Conservation (phyloP, 1,284 basidiomycete genomes). For the Golubevia pallescens region DNA sequence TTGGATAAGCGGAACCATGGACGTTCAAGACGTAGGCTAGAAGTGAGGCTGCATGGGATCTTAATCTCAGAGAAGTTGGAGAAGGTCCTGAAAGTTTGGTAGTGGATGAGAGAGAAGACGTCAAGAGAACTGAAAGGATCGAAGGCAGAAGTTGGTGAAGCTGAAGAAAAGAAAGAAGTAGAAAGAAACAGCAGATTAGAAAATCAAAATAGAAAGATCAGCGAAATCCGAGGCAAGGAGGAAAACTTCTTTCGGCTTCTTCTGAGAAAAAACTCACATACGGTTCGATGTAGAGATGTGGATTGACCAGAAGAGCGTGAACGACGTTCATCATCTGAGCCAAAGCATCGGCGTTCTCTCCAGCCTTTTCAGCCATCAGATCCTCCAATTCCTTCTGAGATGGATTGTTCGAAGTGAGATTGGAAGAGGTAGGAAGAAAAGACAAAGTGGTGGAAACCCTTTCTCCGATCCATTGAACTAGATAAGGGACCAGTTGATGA, state of each 20-base stretch:
- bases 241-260: too few relatives aligned
- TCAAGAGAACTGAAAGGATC: conserved; percentile 85
- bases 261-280: too few relatives aligned
- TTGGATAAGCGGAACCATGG: conserved; percentile 73
- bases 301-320: conserved; percentile 68
- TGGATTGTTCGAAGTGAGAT: too few relatives aligned
- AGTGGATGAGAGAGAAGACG: conserved; percentile 73
- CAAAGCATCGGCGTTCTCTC: conserved; percentile 3
- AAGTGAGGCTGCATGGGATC: conserved; percentile 70
- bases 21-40: conserved; percentile 76
- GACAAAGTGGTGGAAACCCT: too few relatives aligned
- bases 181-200: background rate
- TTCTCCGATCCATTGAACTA: conserved; percentile 92
- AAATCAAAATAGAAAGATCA: background rate
- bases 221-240: too few relatives aligned
- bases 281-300: conserved; percentile 90
- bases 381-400: conserved; percentile 5
- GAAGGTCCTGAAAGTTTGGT: background rate
- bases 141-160: conserved; percentile 94
- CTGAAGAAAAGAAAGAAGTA: conserved; percentile 66
- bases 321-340: conserved; percentile 41
- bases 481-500: conserved; percentile 90
- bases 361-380: background rate
- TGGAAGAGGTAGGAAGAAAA: too few relatives aligned
- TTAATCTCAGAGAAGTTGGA: background rate